A percentile compares a stretch with the other conserved stretches of the same genome.
These are phyloP conservation scores for Sclerotinia nivalis DNA, from an alignment of 2,329 filamentous ascomycete genomes.

Conservation along the genomic window DNA sequence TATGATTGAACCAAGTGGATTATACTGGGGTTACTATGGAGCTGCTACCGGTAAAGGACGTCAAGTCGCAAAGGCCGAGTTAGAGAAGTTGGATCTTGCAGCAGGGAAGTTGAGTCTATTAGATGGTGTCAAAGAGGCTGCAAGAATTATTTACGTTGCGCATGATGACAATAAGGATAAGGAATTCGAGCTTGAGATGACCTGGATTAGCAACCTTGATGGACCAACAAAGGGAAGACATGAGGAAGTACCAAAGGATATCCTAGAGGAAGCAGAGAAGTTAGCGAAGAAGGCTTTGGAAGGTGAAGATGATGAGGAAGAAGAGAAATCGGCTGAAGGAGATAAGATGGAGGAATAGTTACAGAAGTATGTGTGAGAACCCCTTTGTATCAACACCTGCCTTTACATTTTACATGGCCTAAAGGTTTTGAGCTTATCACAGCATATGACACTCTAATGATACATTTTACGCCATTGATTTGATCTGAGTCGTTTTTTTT, in stretches of 20 bases:
- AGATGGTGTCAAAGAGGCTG: conserved; percentile 93
- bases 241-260: conserved; percentile 86
- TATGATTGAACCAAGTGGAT: conserved; percentile 97
- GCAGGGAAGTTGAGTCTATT: conserved; percentile 74
- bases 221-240: conserved; percentile 93
- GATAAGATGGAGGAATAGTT: conserved; percentile 89
- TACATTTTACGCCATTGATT: conserved; percentile 16
- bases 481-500: background rate
- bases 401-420: conserved; percentile 22
- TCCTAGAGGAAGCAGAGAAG: conserved; percentile 88
- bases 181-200: conserved; percentile 99
- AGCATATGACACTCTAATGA: conserved; percentile 25
- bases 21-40: conserved; percentile 99
- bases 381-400: conserved; percentile 40
- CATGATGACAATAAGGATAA: conserved; percentile 99
- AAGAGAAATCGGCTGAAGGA: conserved; percentile 60
- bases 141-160: conserved; percentile 93
- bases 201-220: conserved; percentile 84
- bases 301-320: conserved; percentile 79
- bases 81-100: conserved; percentile 92
- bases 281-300: conserved; percentile 89
- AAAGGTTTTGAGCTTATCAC: conserved; percentile 16
- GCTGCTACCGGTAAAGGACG: conserved; percentile 96
- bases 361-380: conserved; percentile 28
- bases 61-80: conserved; percentile 94